Conservation (phyloP, 2,329 filamentous ascomycete species). For the Periconia sp. region DNA sequence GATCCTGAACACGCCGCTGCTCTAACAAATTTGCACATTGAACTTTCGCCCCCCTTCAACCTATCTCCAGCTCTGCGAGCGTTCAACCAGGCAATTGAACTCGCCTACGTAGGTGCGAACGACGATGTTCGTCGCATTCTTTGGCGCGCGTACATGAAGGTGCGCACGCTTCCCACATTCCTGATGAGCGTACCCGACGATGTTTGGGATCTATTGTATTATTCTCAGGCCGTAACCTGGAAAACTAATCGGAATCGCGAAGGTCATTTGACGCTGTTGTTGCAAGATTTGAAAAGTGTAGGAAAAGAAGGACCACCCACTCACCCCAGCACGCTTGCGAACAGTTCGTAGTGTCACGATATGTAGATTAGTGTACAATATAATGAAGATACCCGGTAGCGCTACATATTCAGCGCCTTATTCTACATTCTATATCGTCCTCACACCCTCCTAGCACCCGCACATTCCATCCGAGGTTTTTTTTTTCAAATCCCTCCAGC, state of each 20-base stretch:
- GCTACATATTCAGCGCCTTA: not conserved
- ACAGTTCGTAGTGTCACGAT: constrained; percentile 4
- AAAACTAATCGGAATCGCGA: constrained; percentile 34
- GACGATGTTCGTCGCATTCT: constrained; percentile 38
- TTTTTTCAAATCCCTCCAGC: not conserved
- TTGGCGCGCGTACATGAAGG: constrained; percentile 39
- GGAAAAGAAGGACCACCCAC: constrained; percentile 40
- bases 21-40: constrained; percentile 27
- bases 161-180: constrained; percentile 34
- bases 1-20: constrained; percentile 35
- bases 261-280: constrained; percentile 28
- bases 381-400: constrained; percentile 8
- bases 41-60: constrained; percentile 34
- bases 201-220: constrained; percentile 43
- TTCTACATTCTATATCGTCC: not conserved
- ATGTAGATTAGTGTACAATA: constrained; percentile 14
- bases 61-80: constrained; percentile 32
- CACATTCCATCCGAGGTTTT: too few species aligned
- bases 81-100: constrained; percentile 39
- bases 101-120: constrained; percentile 40
- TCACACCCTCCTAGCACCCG: not conserved
- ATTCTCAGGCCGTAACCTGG: constrained; percentile 42
- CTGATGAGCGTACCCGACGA: constrained; percentile 35
- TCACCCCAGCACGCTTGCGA: constrained; percentile 24
- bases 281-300: constrained; percentile 32